Percentiles rank a stretch among this genome's conserved stretches.
Evolutionary conservation across 768 basidiomycete species (phyloP).

Genomic region (Ramaria rubella): DNA sequence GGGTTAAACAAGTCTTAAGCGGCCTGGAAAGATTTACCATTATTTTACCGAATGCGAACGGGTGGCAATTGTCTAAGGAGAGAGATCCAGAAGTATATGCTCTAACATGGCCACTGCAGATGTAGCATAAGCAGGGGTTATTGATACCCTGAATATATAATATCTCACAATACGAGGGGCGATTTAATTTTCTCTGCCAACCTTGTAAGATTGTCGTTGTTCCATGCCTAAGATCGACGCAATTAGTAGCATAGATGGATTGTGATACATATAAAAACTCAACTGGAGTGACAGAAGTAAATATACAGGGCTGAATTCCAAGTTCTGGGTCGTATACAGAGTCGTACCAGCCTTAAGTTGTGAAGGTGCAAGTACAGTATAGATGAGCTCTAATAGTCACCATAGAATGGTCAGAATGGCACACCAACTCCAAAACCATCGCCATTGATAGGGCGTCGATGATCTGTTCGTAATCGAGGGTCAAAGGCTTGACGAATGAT

Average conservation of each 20-base stretch:
- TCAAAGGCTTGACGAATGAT: constrained; percentile 98
- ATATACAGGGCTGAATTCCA: constrained; percentile 87
- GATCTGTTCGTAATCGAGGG: constrained; percentile 79
- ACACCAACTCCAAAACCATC: constrained; percentile 94
- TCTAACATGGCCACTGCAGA: constrained; percentile 71
- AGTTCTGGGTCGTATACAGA: constrained; percentile 76
- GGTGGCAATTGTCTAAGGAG: constrained; percentile 93
- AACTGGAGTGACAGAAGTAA: constrained; percentile 93
- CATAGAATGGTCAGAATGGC: constrained; percentile 20
- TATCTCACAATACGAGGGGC: constrained; percentile 82
- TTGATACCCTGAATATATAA: constrained; percentile 2
- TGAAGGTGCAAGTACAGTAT: neutral
- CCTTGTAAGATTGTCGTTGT: constrained; percentile 87
- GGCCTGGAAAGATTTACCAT: constrained; percentile 53
- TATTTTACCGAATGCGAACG: constrained; percentile 84
- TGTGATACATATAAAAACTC: constrained; percentile 20
- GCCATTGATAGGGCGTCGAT: constrained; percentile 81
- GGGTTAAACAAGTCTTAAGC: neutral
- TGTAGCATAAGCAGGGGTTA: constrained; percentile 18
- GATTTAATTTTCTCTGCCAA: constrained; percentile 97
- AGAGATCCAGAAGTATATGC: constrained; percentile 89
- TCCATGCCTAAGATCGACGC: constrained; percentile 87
- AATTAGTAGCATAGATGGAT: neutral
- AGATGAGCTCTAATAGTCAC: neutral
- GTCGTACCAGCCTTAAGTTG: constrained; percentile 90